A percentile compares a stretch with the other conserved stretches of the same genome.
Evolutionary conservation across 345 rosid genomes (phyloP).

Genomic region (Mangifera indica): DNA sequence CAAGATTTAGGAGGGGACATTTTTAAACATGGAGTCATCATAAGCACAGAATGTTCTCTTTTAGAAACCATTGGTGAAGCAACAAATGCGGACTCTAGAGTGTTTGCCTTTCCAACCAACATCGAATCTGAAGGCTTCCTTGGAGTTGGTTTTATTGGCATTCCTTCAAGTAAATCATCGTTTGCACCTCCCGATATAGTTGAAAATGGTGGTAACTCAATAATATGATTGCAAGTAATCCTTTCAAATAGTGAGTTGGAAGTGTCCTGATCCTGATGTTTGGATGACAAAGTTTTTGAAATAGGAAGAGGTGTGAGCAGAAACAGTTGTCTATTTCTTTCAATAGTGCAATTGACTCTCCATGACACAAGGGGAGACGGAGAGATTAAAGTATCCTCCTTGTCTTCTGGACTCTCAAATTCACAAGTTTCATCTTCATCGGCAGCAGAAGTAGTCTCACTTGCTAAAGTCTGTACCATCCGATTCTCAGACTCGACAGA

Average conservation of each 20-base stretch:
- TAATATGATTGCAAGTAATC: constrained; percentile 27
- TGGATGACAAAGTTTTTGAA: constrained; percentile 51
- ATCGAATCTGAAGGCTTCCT: constrained; percentile 34
- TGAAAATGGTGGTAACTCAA: constrained; percentile 31
- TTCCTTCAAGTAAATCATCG: constrained; percentile 36
- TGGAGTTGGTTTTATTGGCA: constrained; percentile 30
- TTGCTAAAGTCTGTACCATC: constrained; percentile 25
- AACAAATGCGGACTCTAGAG: constrained; percentile 28
- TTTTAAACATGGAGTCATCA: constrained; percentile 72
- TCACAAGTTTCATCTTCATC: constrained; percentile 39
- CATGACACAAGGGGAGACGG: constrained; percentile 93
- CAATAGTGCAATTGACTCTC: constrained; percentile 61
- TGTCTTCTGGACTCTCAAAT: constrained; percentile 62
- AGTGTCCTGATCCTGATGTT: constrained; percentile 37
- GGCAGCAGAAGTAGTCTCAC: constrained; percentile 24
- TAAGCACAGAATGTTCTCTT: constrained; percentile 41
- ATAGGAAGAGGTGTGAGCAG: constrained; percentile 80
- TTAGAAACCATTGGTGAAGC: constrained; percentile 42
- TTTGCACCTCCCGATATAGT: constrained; percentile 35
- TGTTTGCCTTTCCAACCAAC: constrained; percentile 17
- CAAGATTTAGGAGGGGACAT: constrained; percentile 85
- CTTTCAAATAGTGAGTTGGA: constrained; percentile 38
- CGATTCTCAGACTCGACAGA: constrained; percentile 26
- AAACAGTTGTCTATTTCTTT: constrained; percentile 74
- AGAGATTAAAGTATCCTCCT: constrained; percentile 58